phyloP scores from a whole-genome alignment of 2,329 filamentous ascomycete species.

The Metarhizium guizhouense region DNA sequence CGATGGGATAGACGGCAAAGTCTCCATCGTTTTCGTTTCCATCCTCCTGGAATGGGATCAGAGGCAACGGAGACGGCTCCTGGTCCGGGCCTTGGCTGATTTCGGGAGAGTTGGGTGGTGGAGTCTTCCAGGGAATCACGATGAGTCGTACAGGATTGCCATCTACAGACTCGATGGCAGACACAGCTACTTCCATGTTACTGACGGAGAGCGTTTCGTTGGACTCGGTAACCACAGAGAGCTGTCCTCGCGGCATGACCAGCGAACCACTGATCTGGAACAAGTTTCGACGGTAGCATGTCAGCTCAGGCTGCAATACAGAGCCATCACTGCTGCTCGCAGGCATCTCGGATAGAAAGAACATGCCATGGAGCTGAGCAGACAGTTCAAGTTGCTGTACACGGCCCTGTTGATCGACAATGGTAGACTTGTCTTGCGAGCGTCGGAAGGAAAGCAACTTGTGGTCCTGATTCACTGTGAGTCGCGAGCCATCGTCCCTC shows the following conservation, averaged over 20 bases:
- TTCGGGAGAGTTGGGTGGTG: slow-evolving; percentile 67
- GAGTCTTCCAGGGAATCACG: slow-evolving; percentile 96
- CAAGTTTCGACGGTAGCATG: slow-evolving; percentile 89
- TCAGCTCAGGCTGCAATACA: slow-evolving; percentile 68
- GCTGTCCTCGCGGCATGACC: slow-evolving; percentile 66
- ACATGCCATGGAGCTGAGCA: slow-evolving; percentile 80
- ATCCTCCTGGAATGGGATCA: slow-evolving; percentile 59
- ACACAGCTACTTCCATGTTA: slow-evolving; percentile 78
- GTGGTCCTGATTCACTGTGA: slow-evolving; percentile 51
- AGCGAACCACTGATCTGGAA: slow-evolving; percentile 93
- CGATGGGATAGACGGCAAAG: slow-evolving; percentile 83
- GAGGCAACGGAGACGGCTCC: slow-evolving; percentile 73
- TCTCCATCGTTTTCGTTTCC: slow-evolving; percentile 59
- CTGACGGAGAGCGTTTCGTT: slow-evolving; percentile 77
- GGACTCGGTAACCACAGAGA: slow-evolving; percentile 75
- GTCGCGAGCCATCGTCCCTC: slow-evolving; percentile 47
- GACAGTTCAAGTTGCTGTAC: slow-evolving; percentile 54
- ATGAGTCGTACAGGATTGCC: slow-evolving; percentile 88
- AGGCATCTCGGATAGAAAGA: slow-evolving; percentile 75
- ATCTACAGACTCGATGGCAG: slow-evolving; percentile 90
- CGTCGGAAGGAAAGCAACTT: slow-evolving; percentile 51
- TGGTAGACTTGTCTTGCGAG: slow-evolving; percentile 49
- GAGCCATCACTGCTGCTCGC: slow-evolving; percentile 50
- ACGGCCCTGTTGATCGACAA: slow-evolving; percentile 49
- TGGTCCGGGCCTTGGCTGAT: slow-evolving; percentile 61